Evolutionary conservation across 1,284 basidiomycete genomes (phyloP).

Genomic region (Bondarzewia mesenterica): DNA sequence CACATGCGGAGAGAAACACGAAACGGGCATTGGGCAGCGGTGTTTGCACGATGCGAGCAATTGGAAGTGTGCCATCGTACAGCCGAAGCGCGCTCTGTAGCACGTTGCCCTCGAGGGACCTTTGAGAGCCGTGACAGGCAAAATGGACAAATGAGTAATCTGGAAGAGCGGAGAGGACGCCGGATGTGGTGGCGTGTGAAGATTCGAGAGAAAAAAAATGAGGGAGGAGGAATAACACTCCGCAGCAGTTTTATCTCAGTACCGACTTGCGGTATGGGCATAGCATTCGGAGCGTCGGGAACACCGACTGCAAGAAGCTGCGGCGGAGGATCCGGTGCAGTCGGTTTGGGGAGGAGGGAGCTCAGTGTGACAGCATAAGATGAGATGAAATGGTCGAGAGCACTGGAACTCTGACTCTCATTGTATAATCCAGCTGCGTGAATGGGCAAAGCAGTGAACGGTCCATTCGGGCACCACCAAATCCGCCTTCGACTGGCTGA

Average conservation of each 20-base stretch:
- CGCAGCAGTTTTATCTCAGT: neutral
- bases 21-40: neutral
- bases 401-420: neutral
- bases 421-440: neutral
- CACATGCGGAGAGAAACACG: neutral
- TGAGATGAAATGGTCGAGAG: neutral
- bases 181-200: neutral
- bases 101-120: neutral
- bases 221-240: neutral
- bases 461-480: neutral
- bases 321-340: neutral
- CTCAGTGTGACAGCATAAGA: neutral
- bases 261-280: neutral
- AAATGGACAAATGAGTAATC: neutral
- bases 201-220: neutral
- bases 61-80: neutral
- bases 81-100: neutral
- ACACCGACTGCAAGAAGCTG: neutral
- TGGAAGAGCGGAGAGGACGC: neutral
- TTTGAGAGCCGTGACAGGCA: neutral
- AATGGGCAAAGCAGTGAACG: neutral
- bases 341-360: neutral
- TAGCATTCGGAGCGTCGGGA: neutral
- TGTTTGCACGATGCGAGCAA: neutral
- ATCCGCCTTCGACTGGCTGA: no score